Percentiles rank a stretch among this genome's conserved stretches.
Conservation (phyloP, 1,284 basidiomycete species). For the Exsudoporus floridanus region DNA sequence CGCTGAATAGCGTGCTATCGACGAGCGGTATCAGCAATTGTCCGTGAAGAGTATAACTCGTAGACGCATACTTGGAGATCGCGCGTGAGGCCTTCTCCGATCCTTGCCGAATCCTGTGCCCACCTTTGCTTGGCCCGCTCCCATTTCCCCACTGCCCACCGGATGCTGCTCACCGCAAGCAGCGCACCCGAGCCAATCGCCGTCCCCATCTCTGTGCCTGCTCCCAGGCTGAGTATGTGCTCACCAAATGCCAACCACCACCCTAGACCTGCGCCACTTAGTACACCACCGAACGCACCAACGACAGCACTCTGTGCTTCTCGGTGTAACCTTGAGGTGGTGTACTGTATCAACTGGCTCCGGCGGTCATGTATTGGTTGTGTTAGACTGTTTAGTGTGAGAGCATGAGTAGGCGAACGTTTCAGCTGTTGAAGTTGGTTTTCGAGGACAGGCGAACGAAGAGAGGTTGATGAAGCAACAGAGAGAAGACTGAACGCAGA, state of each 20-base stretch:
- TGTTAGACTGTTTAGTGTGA: slow-evolving; percentile 54
- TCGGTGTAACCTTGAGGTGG: slow-evolving; percentile 64
- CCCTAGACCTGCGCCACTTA: slow-evolving; percentile 47
- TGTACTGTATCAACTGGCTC: slow-evolving; percentile 54
- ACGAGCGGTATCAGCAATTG: slow-evolving; percentile 2
- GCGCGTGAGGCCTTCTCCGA: slow-evolving; percentile 67
- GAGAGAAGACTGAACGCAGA: slow-evolving; percentile 45
- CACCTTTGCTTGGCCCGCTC: slow-evolving; percentile 68
- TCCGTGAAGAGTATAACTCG: neutral
- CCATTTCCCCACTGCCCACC: slow-evolving; percentile 73
- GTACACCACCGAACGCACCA: slow-evolving; percentile 48
- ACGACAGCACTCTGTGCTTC: slow-evolving; percentile 65
- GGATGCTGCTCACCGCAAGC: slow-evolving; percentile 50
- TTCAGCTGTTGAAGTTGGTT: slow-evolving; percentile 65
- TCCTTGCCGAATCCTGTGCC: slow-evolving; percentile 71
- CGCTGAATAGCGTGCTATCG: slow-evolving; percentile 46
- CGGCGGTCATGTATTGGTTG: slow-evolving; percentile 57
- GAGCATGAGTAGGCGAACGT: slow-evolving; percentile 47
- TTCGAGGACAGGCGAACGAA: slow-evolving; percentile 65
- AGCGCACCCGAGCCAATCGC: slow-evolving; percentile 64
- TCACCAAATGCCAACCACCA: slow-evolving; percentile 47
- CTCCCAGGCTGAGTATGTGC: slow-evolving; percentile 38
- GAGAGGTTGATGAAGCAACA: slow-evolving; percentile 34
- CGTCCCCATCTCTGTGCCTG: slow-evolving; percentile 53
- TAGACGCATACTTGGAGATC: slow-evolving; percentile 61